Conservation (phyloP, 2,329 filamentous ascomycete genomes). For the Zymoseptoria brevis region DNA sequence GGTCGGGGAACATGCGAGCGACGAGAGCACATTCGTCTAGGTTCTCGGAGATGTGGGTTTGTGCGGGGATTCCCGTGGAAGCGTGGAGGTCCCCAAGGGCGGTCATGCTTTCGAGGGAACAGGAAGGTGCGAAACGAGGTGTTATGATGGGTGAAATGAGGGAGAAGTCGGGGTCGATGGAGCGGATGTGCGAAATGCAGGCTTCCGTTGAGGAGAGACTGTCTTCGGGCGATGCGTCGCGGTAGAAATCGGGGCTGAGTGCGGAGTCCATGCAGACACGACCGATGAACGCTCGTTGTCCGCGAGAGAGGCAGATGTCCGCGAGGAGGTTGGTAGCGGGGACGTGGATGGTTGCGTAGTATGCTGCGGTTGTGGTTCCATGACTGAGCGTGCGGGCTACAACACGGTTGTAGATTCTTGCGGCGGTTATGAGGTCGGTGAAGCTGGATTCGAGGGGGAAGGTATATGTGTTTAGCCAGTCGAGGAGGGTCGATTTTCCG, state of each 20-base stretch:
- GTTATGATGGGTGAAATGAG: constrained; percentile 77
- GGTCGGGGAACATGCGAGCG: constrained; percentile 56
- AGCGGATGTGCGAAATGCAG: constrained; percentile 50
- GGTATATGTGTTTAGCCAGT: constrained; percentile 91
- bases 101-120: constrained; percentile 48
- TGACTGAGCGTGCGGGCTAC: constrained; percentile 74
- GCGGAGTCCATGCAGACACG: constrained; percentile 86
- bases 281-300: constrained; percentile 85
- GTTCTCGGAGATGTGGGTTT: constrained; percentile 91
- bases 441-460: constrained; percentile 86
- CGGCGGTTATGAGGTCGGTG: constrained; percentile 53
- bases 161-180: constrained; percentile 55
- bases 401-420: constrained; percentile 66
- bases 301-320: constrained; percentile 66
- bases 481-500: constrained; percentile 81
- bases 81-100: constrained; percentile 57
- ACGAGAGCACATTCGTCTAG: constrained; percentile 65
- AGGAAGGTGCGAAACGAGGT: constrained; percentile 53
- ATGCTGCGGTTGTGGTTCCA: constrained; percentile 89
- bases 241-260: constrained; percentile 68
- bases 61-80: constrained; percentile 59
- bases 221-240: constrained; percentile 59
- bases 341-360: constrained; percentile 86
- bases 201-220: constrained; percentile 42
- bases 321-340: constrained; percentile 84